Evolutionary conservation across 352 stramenopile species (phyloP).

Genomic region (Phytophthora fragariae): DNA sequence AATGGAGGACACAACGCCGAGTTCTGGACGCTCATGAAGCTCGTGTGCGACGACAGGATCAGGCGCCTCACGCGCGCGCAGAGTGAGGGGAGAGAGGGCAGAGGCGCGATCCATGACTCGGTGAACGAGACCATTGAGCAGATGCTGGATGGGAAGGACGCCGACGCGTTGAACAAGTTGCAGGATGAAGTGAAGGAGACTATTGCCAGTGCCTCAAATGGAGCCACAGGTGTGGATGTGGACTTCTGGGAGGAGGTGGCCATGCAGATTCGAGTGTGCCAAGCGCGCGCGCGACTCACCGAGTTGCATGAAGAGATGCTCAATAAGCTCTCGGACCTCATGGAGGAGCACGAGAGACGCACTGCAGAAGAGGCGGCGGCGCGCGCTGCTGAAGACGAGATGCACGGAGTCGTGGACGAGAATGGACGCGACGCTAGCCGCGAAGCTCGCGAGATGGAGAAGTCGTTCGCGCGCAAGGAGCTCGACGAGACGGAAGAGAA

Average conservation of each 20-base stretch:
- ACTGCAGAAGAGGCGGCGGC: conserved; percentile 40
- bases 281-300: conserved; percentile 88
- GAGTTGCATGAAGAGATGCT: conserved; percentile 96
- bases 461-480: conserved; percentile 63
- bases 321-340: conserved; percentile 89
- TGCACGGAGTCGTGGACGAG: conserved; percentile 32
- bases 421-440: conserved; percentile 69
- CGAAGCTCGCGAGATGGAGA: conserved; percentile 74
- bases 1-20: conserved; percentile 67
- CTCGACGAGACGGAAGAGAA: conserved; percentile 74
- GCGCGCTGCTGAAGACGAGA: conserved; percentile 25
- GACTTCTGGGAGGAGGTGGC: conserved; percentile 96
- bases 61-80: conserved; percentile 63
- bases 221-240: conserved; percentile 81
- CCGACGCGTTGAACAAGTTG: conserved; percentile 54
- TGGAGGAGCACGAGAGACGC: conserved; percentile 83
- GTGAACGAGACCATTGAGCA: conserved; percentile 90
- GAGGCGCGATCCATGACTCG: conserved; percentile 85
- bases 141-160: conserved; percentile 90
- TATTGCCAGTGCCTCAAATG: conserved; percentile 61
- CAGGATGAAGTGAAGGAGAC: conserved; percentile 73
- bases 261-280: conserved; percentile 93
- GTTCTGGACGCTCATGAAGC: conserved; percentile 88
- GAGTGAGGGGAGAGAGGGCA: conserved; percentile 70
- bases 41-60: conserved; percentile 86